Base-by-base conservation (phyloP, 257 asterid species). In the Nicotiana noctiflora region DNA sequence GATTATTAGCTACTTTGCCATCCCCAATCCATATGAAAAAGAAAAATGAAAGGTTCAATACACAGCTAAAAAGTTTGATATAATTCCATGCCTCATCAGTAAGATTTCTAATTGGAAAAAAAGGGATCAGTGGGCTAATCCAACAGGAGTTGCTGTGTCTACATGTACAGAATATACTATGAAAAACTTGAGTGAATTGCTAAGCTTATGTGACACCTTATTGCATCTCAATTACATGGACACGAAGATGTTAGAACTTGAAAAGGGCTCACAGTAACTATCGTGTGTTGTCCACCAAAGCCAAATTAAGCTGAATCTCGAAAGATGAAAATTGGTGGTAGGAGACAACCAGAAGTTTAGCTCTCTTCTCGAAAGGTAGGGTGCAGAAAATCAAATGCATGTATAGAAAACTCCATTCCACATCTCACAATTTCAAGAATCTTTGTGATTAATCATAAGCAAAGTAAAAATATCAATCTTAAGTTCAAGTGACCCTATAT, bases 181-280 rank as follows among this genome's bases (percentile, higher is more conserved):
- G 59, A 46, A 3, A 21, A 23, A 51, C 17, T 46, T 46, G 60
- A 46, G 40, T 23, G 37, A 7, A 21, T 70, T 72, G 60, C 49
- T 72, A 72, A 21, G 60, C 60, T 13, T 46, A 46, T 34, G 60
- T 72, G 60, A 72, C 59, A 72, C 8, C 77, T 72, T 72, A 72
- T 46, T 72, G 59, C 59, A 46, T 23, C 40, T 13, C 78, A 70
- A 46, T 34, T 21, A 21, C 77, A 72, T 13, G 15, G 78, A 13
- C 40, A 23, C 60, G 46, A 46, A 31, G 40, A 46, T 55, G 61
- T n/a, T 55, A 55, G 23, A 55, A 55, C 23, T 55, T 18, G 61
- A 55, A 15, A 72, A 72, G 78, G 60, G 37, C 40, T 70, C 77
- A 68, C 77, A 46, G 40, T 72, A 21, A 46, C 78, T 49, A 46